A percentile compares a stretch with the other conserved stretches of the same genome.
Conservation (phyloP, 352 stramenopile genomes). For the Albugo laibachii region DNA sequence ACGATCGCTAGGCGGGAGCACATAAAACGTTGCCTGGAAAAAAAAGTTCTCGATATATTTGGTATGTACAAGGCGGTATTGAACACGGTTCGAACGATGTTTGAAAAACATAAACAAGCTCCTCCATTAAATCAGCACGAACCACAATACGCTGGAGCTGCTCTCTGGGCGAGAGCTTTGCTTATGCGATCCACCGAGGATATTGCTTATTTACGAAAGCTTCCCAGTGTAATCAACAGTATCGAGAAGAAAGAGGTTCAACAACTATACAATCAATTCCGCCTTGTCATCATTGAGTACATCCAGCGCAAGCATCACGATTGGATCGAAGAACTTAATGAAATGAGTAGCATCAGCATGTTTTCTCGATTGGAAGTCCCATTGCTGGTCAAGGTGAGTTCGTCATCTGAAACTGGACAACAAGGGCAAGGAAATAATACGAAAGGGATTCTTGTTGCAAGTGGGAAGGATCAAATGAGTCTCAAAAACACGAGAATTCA, state of each 20-base stretch:
- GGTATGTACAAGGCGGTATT: conserved; percentile 72
- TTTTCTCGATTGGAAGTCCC: conserved; percentile 68
- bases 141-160: conserved; percentile 82
- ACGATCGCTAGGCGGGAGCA: conserved; percentile 82
- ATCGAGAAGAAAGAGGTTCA: conserved; percentile 71
- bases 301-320: conserved; percentile 81
- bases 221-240: conserved; percentile 39
- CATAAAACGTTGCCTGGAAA: conserved; percentile 88
- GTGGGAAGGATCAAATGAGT: neutral
- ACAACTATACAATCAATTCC: conserved; percentile 43
- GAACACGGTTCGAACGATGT: conserved; percentile 66
- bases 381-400: conserved; percentile 63
- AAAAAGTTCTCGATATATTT: conserved; percentile 86
- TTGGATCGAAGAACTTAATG: conserved; percentile 78
- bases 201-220: conserved; percentile 40
- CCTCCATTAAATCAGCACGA: conserved; percentile 77
- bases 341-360: conserved; percentile 50
- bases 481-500: neutral
- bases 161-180: conserved; percentile 83
- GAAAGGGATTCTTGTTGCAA: conserved; percentile 5
- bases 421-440: conserved; percentile 6
- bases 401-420: conserved; percentile 3
- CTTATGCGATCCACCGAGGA: conserved; percentile 60
- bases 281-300: conserved; percentile 75
- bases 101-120: conserved; percentile 80